Percentiles rank a stretch among this genome's conserved stretches.
Evolutionary conservation across 2,329 filamentous ascomycete species (phyloP).

Genomic region (Alternaria infectoria): DNA sequence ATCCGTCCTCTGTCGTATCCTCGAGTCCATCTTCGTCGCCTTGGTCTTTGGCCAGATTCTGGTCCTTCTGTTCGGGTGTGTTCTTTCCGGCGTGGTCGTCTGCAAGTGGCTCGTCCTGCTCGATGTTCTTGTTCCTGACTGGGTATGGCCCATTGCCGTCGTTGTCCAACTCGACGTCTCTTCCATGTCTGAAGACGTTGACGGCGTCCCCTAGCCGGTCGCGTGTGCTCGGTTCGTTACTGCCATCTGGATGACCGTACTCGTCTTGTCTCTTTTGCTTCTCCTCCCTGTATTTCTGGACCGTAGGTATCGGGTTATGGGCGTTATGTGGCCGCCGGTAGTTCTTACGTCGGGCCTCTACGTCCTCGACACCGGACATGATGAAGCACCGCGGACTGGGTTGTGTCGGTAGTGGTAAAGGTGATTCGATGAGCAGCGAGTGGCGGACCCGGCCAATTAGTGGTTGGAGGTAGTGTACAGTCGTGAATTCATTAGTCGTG

Average conservation of each 20-base stretch:
- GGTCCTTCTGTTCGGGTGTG: conserved; percentile 16
- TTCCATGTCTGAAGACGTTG: conserved; percentile 41
- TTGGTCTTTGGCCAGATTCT: conserved; percentile 23
- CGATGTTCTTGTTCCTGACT: conserved; percentile 46
- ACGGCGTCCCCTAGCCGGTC: conserved; percentile 47
- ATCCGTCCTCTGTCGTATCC: conserved; percentile 54
- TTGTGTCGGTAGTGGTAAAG: background rate
- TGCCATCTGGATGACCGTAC: conserved; percentile 31
- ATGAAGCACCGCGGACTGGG: background rate
- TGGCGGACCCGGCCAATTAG: background rate
- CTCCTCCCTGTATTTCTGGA: conserved; percentile 55
- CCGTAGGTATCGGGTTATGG: conserved; percentile 54
- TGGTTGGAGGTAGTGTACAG: background rate
- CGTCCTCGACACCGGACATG: conserved; percentile 54
- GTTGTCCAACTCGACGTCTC: conserved; percentile 29
- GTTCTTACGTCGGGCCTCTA: conserved; percentile 43
- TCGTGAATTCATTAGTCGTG: conserved; percentile 5
- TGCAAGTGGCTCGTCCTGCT: conserved; percentile 34
- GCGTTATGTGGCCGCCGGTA: conserved; percentile 53
- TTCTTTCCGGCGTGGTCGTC: conserved; percentile 42
- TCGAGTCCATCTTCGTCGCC: conserved; percentile 30
- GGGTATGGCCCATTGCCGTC: conserved; percentile 41
- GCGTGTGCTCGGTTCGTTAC: conserved; percentile 39
- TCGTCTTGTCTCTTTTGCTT: conserved; percentile 51
- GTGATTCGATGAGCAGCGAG: conserved; percentile 2